Conservation (phyloP, 257 asterid species). For the Echium plantagineum region DNA sequence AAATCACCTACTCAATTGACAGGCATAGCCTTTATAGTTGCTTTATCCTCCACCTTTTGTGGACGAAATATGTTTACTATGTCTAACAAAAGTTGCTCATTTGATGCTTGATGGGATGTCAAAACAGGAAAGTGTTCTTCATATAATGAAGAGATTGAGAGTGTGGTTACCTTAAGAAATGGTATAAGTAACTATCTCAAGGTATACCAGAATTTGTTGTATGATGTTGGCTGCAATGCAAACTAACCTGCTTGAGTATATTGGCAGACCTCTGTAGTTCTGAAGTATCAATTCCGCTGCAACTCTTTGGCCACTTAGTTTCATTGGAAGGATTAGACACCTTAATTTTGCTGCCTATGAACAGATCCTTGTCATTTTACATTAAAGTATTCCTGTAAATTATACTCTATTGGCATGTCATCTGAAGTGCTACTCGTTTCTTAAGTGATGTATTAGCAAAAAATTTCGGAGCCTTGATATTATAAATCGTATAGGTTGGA, state of each 20-base stretch:
- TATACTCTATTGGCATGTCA: background rate
- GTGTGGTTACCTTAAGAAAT: background rate
- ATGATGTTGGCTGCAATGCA: background rate
- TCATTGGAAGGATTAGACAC: background rate
- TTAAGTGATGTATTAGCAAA: background rate
- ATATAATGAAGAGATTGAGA: background rate
- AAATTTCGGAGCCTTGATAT: background rate
- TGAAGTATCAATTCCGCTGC: background rate
- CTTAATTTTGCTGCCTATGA: no score
- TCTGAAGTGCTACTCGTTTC: background rate
- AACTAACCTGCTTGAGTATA: no score
- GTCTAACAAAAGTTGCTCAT: background rate
- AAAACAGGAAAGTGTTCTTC: no score
- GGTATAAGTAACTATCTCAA: background rate
- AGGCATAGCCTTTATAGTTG: no score
- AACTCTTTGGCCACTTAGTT: background rate
- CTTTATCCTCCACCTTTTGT: no score
- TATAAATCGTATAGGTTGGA: constrained; percentile 56
- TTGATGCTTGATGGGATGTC: background rate
- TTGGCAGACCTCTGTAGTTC: background rate
- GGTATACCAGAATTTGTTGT: no score
- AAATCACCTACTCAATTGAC: no score
- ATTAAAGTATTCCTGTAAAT: no score
- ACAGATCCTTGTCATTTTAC: background rate
- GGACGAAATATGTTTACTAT: no score